phyloP scores from a whole-genome alignment of 768 basidiomycete genomes.

The Leucosporidium creatinivorum region DNA sequence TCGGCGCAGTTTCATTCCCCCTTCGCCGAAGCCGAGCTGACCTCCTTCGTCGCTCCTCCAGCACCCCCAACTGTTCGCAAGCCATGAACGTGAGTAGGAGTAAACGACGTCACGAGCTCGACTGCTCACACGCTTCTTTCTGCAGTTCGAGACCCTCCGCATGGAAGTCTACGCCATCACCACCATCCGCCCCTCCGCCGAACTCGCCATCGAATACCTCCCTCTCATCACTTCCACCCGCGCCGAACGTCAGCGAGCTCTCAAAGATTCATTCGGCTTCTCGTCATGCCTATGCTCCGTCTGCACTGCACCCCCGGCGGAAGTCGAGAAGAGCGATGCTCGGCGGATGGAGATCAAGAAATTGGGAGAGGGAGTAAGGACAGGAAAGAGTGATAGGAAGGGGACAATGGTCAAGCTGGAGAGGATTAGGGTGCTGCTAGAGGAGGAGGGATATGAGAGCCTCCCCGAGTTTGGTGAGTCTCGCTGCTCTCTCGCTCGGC shows the following conservation, averaged over 20 bases:
- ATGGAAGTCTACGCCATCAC: conserved; percentile 31
- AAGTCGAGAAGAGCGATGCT: conserved; percentile 8
- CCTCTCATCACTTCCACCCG: conserved; percentile 16
- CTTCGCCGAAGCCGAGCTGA: not conserved
- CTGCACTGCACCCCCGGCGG: conserved; percentile 6
- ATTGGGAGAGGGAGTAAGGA: conserved; percentile 4
- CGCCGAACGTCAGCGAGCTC: conserved; percentile 10
- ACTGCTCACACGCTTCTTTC: not conserved
- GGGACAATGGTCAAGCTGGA: conserved; percentile 14
- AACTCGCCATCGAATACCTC: conserved; percentile 33
- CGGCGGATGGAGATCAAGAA: conserved; percentile 22
- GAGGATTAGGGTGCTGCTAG: conserved; percentile 10
- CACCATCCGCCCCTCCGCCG: conserved; percentile 4
- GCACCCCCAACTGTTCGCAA: conserved; percentile 24
- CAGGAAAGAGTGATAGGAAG: conserved; percentile 4
- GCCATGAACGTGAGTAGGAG: conserved; percentile 24
- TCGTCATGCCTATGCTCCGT: conserved; percentile 12
- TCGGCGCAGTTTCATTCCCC: no score
- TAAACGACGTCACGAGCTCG: no score
- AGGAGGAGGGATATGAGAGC: conserved; percentile 19
- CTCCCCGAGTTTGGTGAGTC: conserved; percentile 25
- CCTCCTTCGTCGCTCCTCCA: not conserved
- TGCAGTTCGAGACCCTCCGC: conserved; percentile 24
- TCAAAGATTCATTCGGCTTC: conserved; percentile 20
- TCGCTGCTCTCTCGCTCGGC: not conserved